Evolutionary conservation across 2,329 filamentous ascomycete genomes (phyloP).

Genomic region (Penicillium sp.): DNA sequence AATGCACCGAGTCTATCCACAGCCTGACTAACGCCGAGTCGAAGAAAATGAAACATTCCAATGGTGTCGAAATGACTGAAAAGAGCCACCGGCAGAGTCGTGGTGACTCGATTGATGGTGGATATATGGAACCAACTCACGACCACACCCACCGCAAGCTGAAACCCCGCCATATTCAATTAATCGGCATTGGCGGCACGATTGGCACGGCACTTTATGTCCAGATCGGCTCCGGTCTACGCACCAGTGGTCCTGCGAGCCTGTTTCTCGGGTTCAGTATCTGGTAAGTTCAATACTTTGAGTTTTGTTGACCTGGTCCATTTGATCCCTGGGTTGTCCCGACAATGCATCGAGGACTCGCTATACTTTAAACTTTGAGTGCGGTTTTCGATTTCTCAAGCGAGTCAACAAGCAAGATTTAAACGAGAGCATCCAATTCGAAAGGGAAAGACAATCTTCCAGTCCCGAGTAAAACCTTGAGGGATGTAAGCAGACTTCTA

Average conservation of each 20-base stretch:
- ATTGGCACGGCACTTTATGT: slow-evolving; percentile 47
- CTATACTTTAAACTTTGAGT: background rate
- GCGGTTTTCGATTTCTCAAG: background rate
- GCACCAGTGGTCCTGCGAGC: slow-evolving; percentile 43
- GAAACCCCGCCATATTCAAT: slow-evolving; percentile 47
- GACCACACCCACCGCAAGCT: slow-evolving; percentile 43
- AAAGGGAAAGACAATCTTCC: background rate
- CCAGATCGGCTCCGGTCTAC: slow-evolving; percentile 42
- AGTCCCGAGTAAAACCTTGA: background rate
- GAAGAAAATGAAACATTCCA: slow-evolving; percentile 12
- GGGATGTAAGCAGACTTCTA: background rate
- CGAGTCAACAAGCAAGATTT: background rate
- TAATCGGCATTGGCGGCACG: slow-evolving; percentile 49
- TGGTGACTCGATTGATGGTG: slow-evolving; percentile 24
- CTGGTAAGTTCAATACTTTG: slow-evolving; percentile 37
- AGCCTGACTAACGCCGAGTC: slow-evolving; percentile 12
- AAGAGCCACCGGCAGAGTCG: slow-evolving; percentile 18
- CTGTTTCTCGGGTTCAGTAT: slow-evolving; percentile 47
- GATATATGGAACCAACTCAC: slow-evolving; percentile 23
- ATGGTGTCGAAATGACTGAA: slow-evolving; percentile 12
- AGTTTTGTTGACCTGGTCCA: slow-evolving; percentile 1
- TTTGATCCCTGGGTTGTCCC: slow-evolving; percentile 8
- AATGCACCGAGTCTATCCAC: slow-evolving; percentile 14
- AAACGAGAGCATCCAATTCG: background rate
- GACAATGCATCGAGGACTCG: background rate